These are phyloP conservation scores for Termitomyces sp. DNA, from an alignment of 1,284 basidiomycete species.

Conservation along the genomic window DNA sequence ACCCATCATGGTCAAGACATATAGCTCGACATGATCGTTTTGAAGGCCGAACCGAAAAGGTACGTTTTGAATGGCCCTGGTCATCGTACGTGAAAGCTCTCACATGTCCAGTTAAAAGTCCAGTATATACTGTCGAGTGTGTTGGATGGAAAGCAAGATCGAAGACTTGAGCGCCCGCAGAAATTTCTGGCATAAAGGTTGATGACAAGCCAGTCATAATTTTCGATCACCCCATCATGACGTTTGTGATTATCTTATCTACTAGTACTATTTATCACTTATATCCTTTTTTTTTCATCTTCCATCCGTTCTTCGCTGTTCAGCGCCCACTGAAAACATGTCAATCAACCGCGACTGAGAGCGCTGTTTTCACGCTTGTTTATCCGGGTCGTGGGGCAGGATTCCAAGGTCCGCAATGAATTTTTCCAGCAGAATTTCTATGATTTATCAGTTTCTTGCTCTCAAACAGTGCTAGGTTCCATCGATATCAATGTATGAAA, in stretches of 20 bases:
- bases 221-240: slow-evolving; percentile 6
- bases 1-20: slow-evolving; percentile 59
- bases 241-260: slow-evolving; percentile 4
- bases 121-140: slow-evolving; percentile 65
- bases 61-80: slow-evolving; percentile 48
- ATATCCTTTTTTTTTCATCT: too few species aligned
- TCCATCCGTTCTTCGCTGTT: too few species aligned
- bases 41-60: slow-evolving; percentile 58
- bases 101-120: slow-evolving; percentile 78
- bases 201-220: slow-evolving; percentile 1
- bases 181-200: slow-evolving; percentile 62
- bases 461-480: too few species aligned
- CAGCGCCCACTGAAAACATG: too few species aligned
- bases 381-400: too few species aligned
- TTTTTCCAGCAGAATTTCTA: too few species aligned
- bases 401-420: too few species aligned
- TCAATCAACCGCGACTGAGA: too few species aligned
- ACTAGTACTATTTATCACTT: too few species aligned
- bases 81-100: slow-evolving; percentile 76
- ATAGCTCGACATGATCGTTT: slow-evolving; percentile 77
- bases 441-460: too few species aligned
- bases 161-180: slow-evolving; percentile 76
- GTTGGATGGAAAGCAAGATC: slow-evolving; percentile 85
- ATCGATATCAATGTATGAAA: too few species aligned
- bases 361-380: too few species aligned